Evolutionary conservation across 2,329 filamentous ascomycete genomes (phyloP).

Genomic region (Chalaropsis ovoidea): DNA sequence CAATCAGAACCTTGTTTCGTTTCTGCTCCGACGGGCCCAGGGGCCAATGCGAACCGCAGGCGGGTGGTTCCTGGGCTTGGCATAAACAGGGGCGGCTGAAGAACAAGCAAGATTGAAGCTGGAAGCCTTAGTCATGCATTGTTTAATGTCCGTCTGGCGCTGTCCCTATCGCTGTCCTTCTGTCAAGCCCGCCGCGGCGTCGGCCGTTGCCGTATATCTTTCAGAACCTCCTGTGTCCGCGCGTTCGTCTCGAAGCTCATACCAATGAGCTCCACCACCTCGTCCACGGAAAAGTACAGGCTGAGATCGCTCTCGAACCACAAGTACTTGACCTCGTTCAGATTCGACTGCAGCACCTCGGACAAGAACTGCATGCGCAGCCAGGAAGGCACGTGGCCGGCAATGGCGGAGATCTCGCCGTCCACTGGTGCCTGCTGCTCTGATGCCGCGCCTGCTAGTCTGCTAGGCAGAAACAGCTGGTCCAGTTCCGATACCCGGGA

Average conservation of each 20-base stretch:
- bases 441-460: conserved; percentile 28
- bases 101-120: neutral
- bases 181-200: conserved; percentile 30
- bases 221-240: conserved; percentile 47
- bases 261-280: conserved; percentile 53
- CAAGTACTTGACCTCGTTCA: conserved; percentile 52
- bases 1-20: conserved; percentile 15
- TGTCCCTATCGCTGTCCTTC: too few relatives aligned
- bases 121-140: too few relatives aligned
- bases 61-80: neutral
- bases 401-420: conserved; percentile 44
- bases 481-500: conserved; percentile 48
- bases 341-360: conserved; percentile 56
- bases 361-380: conserved; percentile 54
- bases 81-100: neutral
- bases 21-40: neutral
- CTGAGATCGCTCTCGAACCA: conserved; percentile 59
- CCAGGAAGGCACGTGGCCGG: conserved; percentile 53
- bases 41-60: neutral
- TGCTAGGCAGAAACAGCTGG: conserved; percentile 47
- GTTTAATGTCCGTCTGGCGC: too few relatives aligned
- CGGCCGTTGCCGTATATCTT: conserved; percentile 47
- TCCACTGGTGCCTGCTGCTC: conserved; percentile 25
- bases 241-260: conserved; percentile 56
- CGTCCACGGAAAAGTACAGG: conserved; percentile 50